Conservation (phyloP, 257 asterid genomes). For the Scutellaria galericulata region DNA sequence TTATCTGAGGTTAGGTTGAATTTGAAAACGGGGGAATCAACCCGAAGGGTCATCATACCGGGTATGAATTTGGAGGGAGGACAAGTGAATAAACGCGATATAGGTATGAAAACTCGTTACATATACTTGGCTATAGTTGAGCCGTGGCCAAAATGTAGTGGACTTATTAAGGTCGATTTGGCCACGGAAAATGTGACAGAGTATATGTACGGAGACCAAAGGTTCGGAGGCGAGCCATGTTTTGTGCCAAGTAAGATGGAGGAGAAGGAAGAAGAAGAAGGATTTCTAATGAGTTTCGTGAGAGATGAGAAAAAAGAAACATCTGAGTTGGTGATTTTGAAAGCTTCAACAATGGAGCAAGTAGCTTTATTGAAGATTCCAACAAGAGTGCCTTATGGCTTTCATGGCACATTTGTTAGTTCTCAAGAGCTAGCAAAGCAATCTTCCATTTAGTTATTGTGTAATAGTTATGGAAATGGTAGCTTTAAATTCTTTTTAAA, state of each 20-base stretch:
- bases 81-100: conserved; percentile 43
- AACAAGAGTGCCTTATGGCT: conserved; percentile 69
- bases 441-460: conserved; percentile 12
- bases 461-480: too few species aligned
- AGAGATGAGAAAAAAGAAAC: conserved; percentile 51
- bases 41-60: conserved; percentile 44
- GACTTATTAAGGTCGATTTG: conserved; percentile 64
- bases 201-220: conserved; percentile 43
- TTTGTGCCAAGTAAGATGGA: conserved; percentile 43
- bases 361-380: conserved; percentile 55
- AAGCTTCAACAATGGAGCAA: conserved; percentile 57
- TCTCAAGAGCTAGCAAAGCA: conserved; percentile 49
- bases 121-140: conserved; percentile 65
- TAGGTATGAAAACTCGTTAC: conserved; percentile 48
- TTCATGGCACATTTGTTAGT: conserved; percentile 68
- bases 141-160: conserved; percentile 74
- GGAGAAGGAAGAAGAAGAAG: conserved; percentile 52
- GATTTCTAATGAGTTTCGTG: conserved; percentile 52
- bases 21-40: conserved; percentile 42
- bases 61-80: conserved; percentile 62
- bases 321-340: conserved; percentile 54
- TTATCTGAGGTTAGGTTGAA: conserved; percentile 51
- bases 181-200: conserved; percentile 45
- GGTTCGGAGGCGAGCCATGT: conserved; percentile 62
- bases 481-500: too few species aligned